Evolutionary conservation across 345 rosid species (phyloP), one percentile per base, ranked within the genome.

Genomic region (Euclidium syriacum): DNA sequence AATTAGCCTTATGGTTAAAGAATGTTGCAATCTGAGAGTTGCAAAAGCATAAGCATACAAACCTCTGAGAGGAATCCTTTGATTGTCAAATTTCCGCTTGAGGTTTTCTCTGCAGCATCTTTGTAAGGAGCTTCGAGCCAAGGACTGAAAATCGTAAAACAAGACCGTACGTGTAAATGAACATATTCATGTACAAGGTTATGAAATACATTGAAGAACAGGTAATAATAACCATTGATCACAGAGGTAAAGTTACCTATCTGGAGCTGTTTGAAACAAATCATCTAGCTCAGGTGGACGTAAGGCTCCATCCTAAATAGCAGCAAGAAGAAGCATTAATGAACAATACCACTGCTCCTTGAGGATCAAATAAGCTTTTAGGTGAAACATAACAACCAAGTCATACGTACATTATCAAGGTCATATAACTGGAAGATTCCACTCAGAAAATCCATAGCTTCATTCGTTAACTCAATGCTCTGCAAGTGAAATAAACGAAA

Each of bases 261-360:
- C 91, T 16, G 96, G 94, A 57, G 94, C 88, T 73, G 94, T 82
- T 51, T 79, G 79, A 73, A 89, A 89, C 73, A 89, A 69, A 62
- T 78, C 85, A 34, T 84, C 85, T 61, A 86, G 76, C 65, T 84
- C 91, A 24, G 81, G 56, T 46, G 90, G 79, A 20, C 60, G 65
- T 52, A 89, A 53, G 40, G 90, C 81, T 67, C 89, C 94, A 81
- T 81, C 88, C 96, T 89, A 74, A 40, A 41, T 58, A 73, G 35
- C 33, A 62, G 54, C 66, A 78, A 70, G 46, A 71, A 64, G 65
- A 10, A 64, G 58, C 65, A 25, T 35, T 51, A 57, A 20, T 19
- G 54, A 65, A 27, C 26, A n/a, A n/a, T 42, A 70, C 29, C 9
- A 38, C 27, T 36, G 43, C 57, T 62, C 39, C 56, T 34, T 61